Percentiles rank a stretch among this genome's conserved stretches.
Conservation (phyloP, 2,329 filamentous ascomycete genomes). For the Akanthomyces dipterigenus region DNA sequence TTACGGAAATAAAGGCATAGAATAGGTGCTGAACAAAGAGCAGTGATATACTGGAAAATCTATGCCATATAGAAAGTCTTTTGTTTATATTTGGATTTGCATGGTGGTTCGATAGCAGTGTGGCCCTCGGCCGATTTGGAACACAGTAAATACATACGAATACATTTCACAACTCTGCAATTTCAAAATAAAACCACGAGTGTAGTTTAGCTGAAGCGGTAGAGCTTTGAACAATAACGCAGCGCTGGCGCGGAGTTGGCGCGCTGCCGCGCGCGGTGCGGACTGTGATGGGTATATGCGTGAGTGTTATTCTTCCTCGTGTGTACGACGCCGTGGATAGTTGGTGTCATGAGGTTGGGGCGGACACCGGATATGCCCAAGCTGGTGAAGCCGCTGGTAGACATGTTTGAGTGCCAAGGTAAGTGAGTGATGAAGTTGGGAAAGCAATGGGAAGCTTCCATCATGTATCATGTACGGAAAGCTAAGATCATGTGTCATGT, state of each 20-base stretch:
- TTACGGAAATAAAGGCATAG: not conserved
- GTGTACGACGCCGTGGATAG: not conserved
- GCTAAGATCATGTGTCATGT: not conserved
- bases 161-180: not conserved
- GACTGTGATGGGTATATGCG: slow-evolving; percentile 3
- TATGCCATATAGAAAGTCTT: not conserved
- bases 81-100: not conserved
- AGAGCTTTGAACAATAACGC: too few species aligned
- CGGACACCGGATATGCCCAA: not conserved
- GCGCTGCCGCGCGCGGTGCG: not conserved
- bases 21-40: not conserved
- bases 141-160: not conserved
- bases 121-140: not conserved
- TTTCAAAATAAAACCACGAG: too few species aligned
- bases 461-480: not conserved
- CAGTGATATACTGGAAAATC: too few species aligned
- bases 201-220: too few species aligned
- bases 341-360: not conserved
- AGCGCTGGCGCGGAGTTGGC: not conserved
- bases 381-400: not conserved
- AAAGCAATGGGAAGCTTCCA: too few species aligned
- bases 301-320: not conserved
- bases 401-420: not conserved
- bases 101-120: not conserved
- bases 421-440: too few species aligned